Evolutionary conservation across 2,329 filamentous ascomycete genomes (phyloP).

Genomic region (Claviceps cyperi): DNA sequence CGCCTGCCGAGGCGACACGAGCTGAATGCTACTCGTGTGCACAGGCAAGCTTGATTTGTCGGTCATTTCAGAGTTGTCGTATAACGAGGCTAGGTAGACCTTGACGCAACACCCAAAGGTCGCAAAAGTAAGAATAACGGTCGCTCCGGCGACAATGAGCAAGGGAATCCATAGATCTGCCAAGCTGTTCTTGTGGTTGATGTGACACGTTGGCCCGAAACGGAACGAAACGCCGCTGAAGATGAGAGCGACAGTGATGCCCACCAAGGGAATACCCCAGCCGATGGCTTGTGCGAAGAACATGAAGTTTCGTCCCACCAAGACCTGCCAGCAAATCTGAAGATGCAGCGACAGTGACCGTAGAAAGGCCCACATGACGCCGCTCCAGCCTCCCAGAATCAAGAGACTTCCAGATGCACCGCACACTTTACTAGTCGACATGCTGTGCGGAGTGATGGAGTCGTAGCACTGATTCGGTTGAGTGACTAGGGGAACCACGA

Average conservation of each 20-base stretch:
- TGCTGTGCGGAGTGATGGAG: slow-evolving; percentile 82
- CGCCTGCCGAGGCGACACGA: slow-evolving; percentile 70
- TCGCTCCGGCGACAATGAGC: slow-evolving; percentile 59
- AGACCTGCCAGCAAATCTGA: slow-evolving; percentile 94
- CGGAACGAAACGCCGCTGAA: slow-evolving; percentile 89
- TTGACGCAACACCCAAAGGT: slow-evolving; percentile 91
- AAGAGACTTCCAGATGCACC: slow-evolving; percentile 80
- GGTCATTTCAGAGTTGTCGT: slow-evolving; percentile 56
- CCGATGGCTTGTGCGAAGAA: slow-evolving; percentile 65
- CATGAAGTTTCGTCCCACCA: slow-evolving; percentile 82
- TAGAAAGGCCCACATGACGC: slow-evolving; percentile 81
- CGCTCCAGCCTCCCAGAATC: slow-evolving; percentile 71
- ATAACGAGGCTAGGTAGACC: slow-evolving; percentile 75
- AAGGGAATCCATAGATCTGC: slow-evolving; percentile 84
- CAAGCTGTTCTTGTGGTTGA: slow-evolving; percentile 78
- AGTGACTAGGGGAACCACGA: slow-evolving; percentile 73
- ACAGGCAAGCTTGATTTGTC: slow-evolving; percentile 54
- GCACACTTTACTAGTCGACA: slow-evolving; percentile 69
- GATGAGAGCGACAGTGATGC: slow-evolving; percentile 61
- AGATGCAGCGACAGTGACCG: slow-evolving; percentile 84
- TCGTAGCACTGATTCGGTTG: slow-evolving; percentile 75
- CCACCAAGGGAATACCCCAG: slow-evolving; percentile 69
- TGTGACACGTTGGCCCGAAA: slow-evolving; percentile 83
- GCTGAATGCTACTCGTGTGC: slow-evolving; percentile 61
- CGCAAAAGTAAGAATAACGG: slow-evolving; percentile 65